phyloP scores from a whole-genome alignment of 352 stramenopile species.

The Phytopythium aichiense region DNA sequence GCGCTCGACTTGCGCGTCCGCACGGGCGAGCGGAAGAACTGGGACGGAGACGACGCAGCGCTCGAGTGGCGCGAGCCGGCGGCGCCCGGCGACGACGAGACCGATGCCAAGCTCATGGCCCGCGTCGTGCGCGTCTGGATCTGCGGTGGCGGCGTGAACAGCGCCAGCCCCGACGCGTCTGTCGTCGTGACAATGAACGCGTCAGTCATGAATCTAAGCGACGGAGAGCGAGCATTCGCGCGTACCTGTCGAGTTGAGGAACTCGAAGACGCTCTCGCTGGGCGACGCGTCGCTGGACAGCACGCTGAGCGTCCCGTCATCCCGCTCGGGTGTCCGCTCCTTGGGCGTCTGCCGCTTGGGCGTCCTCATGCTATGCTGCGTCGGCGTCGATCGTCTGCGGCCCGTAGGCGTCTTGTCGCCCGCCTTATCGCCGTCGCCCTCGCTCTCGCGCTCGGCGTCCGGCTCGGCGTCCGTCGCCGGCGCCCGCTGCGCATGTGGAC shows the following conservation, averaged over 20 bases:
- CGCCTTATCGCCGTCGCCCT: background rate
- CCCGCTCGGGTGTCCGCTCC: constrained; percentile 9
- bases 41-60: constrained; percentile 48
- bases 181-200: background rate
- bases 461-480: background rate
- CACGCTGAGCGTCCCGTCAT: constrained; percentile 37
- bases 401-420: constrained; percentile 9
- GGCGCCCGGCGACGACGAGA: constrained; percentile 15
- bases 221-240: background rate
- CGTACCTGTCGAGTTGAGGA: constrained; percentile 35
- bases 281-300: constrained; percentile 44
- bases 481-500: background rate
- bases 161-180: constrained; percentile 31
- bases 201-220: background rate
- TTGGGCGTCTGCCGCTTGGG: constrained; percentile 5
- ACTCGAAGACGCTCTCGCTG: constrained; percentile 50
- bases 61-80: constrained; percentile 20
- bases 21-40: constrained; percentile 72
- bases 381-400: constrained; percentile 13
- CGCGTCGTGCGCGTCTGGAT: constrained; percentile 10
- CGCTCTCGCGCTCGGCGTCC: background rate
- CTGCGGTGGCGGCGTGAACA: constrained; percentile 53
- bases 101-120: constrained; percentile 3
- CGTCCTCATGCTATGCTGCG: background rate
- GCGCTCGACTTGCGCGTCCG: constrained; percentile 9